Evolutionary conservation across 2,329 filamentous ascomycete genomes (phyloP).

Genomic region (Beauveria bassiana): DNA sequence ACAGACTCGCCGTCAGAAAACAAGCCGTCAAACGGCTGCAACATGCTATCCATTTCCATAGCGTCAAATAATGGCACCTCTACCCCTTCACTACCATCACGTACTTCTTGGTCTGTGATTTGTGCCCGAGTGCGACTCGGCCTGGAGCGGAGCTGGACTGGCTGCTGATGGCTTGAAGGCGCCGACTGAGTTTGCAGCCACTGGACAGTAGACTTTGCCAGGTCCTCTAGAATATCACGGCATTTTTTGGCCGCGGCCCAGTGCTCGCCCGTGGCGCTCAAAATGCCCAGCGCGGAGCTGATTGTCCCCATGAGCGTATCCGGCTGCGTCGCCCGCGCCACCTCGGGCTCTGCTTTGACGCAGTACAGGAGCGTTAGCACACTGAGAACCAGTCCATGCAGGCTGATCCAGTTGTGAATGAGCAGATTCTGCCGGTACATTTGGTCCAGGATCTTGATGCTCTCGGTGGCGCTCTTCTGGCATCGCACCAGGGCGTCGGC

Average conservation of each 20-base stretch:
- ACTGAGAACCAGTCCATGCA: conserved; percentile 40
- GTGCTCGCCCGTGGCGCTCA: conserved; percentile 44
- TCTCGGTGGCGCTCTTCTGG: conserved; percentile 33
- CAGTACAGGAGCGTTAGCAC: conserved; percentile 44
- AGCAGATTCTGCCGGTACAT: conserved; percentile 38
- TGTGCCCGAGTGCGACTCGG: not conserved
- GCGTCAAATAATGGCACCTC: not conserved
- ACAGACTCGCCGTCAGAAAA: conserved; percentile 21
- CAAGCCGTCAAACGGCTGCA: conserved; percentile 21
- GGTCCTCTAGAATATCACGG: conserved; percentile 35
- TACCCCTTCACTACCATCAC: not conserved
- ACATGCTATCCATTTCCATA: not conserved
- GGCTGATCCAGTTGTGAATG: conserved; percentile 39
- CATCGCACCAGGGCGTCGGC: conserved; percentile 32
- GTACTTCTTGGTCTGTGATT: too few relatives aligned
- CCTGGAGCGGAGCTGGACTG: not conserved
- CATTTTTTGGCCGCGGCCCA: conserved; percentile 42
- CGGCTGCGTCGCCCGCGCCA: conserved; percentile 29
- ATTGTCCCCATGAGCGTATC: conserved; percentile 34
- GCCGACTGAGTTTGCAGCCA: conserved; percentile 18
- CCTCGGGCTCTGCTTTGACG: conserved; percentile 36
- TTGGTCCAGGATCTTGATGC: conserved; percentile 32
- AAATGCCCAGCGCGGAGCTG: conserved; percentile 34
- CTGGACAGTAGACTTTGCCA: conserved; percentile 24
- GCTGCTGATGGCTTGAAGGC: not conserved